phyloP scores from a whole-genome alignment of 306 rosid species.

The Gynostemma pentaphyllum region DNA sequence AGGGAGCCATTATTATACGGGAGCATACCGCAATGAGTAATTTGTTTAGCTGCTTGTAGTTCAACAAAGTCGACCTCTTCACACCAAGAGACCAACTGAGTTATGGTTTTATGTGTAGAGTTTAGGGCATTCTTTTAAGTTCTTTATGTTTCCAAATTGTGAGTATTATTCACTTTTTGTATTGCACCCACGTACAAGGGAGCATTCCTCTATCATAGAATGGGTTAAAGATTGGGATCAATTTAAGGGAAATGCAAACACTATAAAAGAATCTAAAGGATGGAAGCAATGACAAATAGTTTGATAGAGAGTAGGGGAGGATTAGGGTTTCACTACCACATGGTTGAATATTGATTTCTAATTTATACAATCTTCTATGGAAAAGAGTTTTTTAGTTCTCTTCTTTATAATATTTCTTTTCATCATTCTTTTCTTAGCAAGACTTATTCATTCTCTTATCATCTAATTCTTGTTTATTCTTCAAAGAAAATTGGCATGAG shows the following conservation, averaged over 20 bases:
- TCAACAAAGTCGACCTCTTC: constrained; percentile 91
- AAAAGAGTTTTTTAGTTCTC: no score
- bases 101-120: constrained; percentile 89
- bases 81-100: constrained; percentile 98
- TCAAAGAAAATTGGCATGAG: no score
- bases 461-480: no score
- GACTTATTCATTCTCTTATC: no score
- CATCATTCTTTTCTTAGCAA: no score
- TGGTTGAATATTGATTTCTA: no score
- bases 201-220: constrained; percentile 95
- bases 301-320: constrained; percentile 84
- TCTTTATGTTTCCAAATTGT: constrained; percentile 90
- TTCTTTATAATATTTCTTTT: no score
- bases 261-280: constrained; percentile 40
- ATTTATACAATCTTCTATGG: no score
- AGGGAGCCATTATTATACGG: constrained; percentile 80
- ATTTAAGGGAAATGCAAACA: constrained; percentile 34
- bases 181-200: constrained; percentile 94
- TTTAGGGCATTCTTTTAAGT: constrained; percentile 45
- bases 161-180: constrained; percentile 89
- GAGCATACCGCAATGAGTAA: constrained; percentile 68
- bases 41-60: constrained; percentile 97
- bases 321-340: no score
- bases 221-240: constrained; percentile 79
- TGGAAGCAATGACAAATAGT: constrained; percentile 39